Conservation (phyloP, 192 early-diverging fungal genomes). For the Dispira simplex region DNA sequence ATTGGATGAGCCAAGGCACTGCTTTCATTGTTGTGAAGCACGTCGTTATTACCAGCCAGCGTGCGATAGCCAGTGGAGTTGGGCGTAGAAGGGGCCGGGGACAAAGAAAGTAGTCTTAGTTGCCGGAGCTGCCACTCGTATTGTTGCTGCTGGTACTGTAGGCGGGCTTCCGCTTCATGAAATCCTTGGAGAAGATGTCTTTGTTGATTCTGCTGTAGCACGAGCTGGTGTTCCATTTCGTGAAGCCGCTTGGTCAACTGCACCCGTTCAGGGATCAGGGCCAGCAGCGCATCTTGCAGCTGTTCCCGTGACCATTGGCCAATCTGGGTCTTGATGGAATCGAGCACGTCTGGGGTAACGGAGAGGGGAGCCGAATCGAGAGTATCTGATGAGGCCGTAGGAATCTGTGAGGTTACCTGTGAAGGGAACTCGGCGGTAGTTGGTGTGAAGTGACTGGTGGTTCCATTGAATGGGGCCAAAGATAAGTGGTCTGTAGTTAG, state of each 20-base stretch:
- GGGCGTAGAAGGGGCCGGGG: too few relatives aligned
- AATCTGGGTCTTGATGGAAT: slow-evolving; percentile 1
- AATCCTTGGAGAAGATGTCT: not conserved
- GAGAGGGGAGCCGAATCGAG: not conserved
- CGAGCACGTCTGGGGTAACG: not conserved
- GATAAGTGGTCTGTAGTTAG: not conserved
- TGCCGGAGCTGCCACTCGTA: slow-evolving; percentile 5
- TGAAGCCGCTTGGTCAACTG: not conserved
- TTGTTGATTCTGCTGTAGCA: not conserved
- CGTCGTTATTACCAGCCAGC: too few relatives aligned
- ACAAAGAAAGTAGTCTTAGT: too few relatives aligned
- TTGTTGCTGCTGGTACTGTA: not conserved
- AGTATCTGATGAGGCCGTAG: not conserved
- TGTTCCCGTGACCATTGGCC: not conserved
- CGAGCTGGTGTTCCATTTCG: not conserved
- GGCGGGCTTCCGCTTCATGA: not conserved
- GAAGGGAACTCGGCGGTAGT: too few relatives aligned
- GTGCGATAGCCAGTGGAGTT: too few relatives aligned
- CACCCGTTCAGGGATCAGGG: slow-evolving; percentile 4
- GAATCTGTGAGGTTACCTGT: not conserved
- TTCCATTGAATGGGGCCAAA: not conserved
- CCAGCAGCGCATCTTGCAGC: slow-evolving; percentile 3
- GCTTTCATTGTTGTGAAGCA: too few relatives aligned
- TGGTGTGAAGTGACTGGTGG: too few relatives aligned
- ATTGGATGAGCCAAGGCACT: too few relatives aligned